Evolutionary conservation across 495 filamentous ascomycete genomes (phyloP).

Genomic region (Cudoniella acicularis): DNA sequence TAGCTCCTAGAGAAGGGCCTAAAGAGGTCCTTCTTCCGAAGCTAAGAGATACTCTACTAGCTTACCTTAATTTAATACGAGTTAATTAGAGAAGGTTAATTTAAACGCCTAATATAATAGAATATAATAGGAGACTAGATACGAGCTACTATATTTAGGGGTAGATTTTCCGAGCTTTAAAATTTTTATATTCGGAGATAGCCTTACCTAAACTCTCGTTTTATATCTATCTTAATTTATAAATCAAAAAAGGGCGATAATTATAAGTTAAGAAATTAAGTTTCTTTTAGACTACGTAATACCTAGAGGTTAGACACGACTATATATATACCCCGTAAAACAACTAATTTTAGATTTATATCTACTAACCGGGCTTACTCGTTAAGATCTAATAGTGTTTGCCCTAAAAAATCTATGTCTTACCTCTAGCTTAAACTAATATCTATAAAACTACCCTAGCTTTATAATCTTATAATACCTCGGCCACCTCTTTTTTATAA

Average conservation of each 20-base stretch:
- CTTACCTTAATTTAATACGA: background rate
- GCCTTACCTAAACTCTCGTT: background rate
- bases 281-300: background rate
- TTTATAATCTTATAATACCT: too few relatives aligned
- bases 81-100: background rate
- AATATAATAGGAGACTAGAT: background rate
- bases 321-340: background rate
- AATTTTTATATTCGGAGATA: background rate
- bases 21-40: background rate
- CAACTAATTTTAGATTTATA: background rate
- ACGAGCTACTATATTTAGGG: background rate
- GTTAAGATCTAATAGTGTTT: background rate
- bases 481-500: too few relatives aligned
- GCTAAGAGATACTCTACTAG: background rate
- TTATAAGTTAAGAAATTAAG: background rate
- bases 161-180: background rate
- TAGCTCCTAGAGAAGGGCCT: background rate
- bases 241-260: background rate
- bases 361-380: background rate
- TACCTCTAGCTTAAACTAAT: background rate
- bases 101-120: background rate
- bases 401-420: background rate
- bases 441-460: background rate
- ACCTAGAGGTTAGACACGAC: background rate
- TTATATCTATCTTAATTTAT: background rate